These are phyloP conservation scores for Thraustochytrium striatum DNA, from an alignment of 352 stramenopile genomes.

Conservation along the genomic window DNA sequence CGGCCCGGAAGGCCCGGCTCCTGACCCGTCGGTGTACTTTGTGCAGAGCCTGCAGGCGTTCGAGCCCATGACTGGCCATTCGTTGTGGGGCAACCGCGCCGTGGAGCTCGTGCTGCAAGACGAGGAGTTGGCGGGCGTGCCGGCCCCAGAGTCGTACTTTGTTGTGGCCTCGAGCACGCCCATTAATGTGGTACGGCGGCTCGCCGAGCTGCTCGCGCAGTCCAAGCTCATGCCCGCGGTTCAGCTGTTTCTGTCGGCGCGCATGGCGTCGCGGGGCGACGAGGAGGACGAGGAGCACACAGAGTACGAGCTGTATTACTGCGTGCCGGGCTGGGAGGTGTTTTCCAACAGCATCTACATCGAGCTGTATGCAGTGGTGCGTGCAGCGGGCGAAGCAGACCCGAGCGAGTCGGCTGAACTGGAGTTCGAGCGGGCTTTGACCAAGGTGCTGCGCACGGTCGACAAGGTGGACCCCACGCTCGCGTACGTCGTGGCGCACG, in stretches of 20 bases:
- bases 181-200: background rate
- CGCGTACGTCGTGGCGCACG: background rate
- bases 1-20: background rate
- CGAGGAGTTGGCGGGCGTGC: background rate
- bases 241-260: slow-evolving; percentile 33
- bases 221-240: background rate
- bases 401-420: background rate
- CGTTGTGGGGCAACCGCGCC: slow-evolving; percentile 21
- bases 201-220: background rate
- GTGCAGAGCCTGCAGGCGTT: background rate
- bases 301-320: background rate
- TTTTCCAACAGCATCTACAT: slow-evolving; percentile 30
- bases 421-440: slow-evolving; percentile 10
- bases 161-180: slow-evolving; percentile 14
- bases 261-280: slow-evolving; percentile 32
- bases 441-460: slow-evolving; percentile 13
- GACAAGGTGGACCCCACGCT: slow-evolving; percentile 29
- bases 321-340: slow-evolving; percentile 11
- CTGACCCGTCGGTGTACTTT: slow-evolving; percentile 12
- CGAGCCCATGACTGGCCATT: background rate
- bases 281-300: background rate
- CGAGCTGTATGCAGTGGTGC: background rate
- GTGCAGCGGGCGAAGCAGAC: no score
- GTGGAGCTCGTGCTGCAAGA: background rate
- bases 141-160: background rate